A percentile compares a stretch with the other conserved stretches of the same genome.
Evolutionary conservation across 371 early-diverging fungal species (phyloP).

Genomic region (Mortierella sp.): DNA sequence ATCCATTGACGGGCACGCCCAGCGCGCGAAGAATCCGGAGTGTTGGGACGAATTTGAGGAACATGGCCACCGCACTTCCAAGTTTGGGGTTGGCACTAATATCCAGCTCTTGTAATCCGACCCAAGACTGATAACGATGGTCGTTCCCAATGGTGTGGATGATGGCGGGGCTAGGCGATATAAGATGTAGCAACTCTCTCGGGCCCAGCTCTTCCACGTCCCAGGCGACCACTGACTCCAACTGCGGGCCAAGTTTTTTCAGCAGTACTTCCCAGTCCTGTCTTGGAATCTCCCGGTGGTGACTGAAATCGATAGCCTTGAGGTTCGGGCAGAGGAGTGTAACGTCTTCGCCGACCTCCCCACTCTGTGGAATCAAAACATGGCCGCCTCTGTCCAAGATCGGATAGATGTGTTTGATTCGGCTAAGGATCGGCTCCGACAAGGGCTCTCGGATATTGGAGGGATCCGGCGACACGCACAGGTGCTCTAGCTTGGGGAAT

Average conservation of each 20-base stretch:
- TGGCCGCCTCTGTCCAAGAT: background rate
- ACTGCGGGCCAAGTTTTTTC: background rate
- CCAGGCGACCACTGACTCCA: conserved; percentile 22
- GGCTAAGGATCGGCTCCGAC: background rate
- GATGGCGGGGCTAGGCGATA: conserved; percentile 13
- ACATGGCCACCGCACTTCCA: background rate
- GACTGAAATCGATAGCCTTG: conserved; percentile 22
- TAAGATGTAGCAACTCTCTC: background rate
- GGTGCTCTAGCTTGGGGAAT: background rate
- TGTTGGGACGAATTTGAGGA: conserved; percentile 13
- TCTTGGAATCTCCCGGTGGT: background rate
- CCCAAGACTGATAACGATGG: background rate
- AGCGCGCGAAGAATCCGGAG: conserved; percentile 22
- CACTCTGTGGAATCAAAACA: background rate
- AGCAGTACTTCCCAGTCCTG: conserved; percentile 13
- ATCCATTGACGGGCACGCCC: conserved; percentile 25
- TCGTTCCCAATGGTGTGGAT: background rate
- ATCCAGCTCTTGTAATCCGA: conserved; percentile 19
- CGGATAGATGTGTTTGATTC: background rate
- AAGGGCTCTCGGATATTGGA: background rate
- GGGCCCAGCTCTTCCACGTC: background rate
- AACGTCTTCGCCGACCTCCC: conserved; percentile 1
- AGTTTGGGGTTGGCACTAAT: conserved; percentile 13
- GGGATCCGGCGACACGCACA: background rate
- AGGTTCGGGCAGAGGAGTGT: conserved; percentile 8